These are phyloP conservation scores for Ettlia oleoabundans DNA, from an alignment of 139 green algal genomes.

Conservation along the genomic window DNA sequence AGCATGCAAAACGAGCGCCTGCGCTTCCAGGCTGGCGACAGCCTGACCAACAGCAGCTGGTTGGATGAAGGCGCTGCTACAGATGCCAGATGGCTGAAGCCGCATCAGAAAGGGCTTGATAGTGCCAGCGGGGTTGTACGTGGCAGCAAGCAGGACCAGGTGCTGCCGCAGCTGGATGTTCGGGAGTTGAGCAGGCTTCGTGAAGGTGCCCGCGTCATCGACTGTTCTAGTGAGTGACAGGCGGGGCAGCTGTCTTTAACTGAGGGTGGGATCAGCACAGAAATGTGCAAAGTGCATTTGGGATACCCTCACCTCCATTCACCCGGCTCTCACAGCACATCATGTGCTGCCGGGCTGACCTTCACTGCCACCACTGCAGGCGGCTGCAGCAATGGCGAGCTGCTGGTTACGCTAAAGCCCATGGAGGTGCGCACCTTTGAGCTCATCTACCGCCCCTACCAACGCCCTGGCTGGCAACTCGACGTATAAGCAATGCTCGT, in stretches of 20 bases:
- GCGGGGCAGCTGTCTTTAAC: not conserved
- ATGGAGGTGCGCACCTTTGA: constrained; percentile 73
- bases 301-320: too few relatives aligned
- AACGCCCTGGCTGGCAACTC: not conserved
- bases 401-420: constrained; percentile 52
- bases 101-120: not conserved
- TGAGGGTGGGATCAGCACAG: too few relatives aligned
- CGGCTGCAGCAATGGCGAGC: constrained; percentile 4
- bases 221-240: not conserved
- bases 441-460: constrained; percentile 22
- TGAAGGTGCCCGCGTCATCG: not conserved
- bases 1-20: constrained; percentile 7
- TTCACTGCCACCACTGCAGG: too few relatives aligned
- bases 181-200: not conserved
- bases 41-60: constrained; percentile 6
- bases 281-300: too few relatives aligned
- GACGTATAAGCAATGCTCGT: not conserved
- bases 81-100: not conserved
- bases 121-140: not conserved
- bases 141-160: not conserved
- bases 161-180: not conserved
- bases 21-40: constrained; percentile 17
- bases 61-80: not conserved
- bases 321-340: too few relatives aligned
- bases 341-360: constrained; percentile 13